These are phyloP conservation scores for Cystofilobasidium ferigula DNA, from an alignment of 768 basidiomycete species.

Conservation along the genomic window DNA sequence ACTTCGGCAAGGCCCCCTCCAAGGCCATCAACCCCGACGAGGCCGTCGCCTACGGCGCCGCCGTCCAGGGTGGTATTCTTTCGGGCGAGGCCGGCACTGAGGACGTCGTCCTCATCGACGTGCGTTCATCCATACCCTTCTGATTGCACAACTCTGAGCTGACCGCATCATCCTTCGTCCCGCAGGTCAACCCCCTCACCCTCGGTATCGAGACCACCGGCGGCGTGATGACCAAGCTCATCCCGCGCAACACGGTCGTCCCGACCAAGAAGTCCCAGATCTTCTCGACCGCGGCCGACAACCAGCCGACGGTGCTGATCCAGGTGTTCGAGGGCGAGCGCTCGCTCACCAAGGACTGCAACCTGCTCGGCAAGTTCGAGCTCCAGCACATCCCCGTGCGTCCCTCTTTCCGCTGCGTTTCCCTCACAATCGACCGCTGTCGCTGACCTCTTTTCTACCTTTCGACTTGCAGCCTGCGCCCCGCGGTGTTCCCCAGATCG, in stretches of 20 bases:
- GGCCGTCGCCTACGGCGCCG: slow-evolving; percentile 97
- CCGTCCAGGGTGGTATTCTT: slow-evolving; percentile 96
- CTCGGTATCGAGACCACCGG: slow-evolving; percentile 99
- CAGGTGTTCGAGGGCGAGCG: slow-evolving; percentile 98
- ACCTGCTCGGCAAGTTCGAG: slow-evolving; percentile 94
- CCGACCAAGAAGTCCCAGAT: slow-evolving; percentile 95
- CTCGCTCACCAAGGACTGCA: slow-evolving; percentile 95
- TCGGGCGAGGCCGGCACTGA: slow-evolving; percentile 83
- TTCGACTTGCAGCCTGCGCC: slow-evolving; percentile 27
- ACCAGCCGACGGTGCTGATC: slow-evolving; percentile 80
- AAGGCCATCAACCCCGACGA: slow-evolving; percentile 99
- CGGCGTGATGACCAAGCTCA: slow-evolving; percentile 95
- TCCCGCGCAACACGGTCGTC: slow-evolving; percentile 94
- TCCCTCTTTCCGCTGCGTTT: neutral
- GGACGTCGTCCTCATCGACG: slow-evolving; percentile 78
- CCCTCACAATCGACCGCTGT: neutral
- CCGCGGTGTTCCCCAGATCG: slow-evolving; percentile 62
- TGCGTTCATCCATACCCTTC: slow-evolving; percentile 37
- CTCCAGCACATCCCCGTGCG: slow-evolving; percentile 61
- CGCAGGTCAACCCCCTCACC: slow-evolving; percentile 54
- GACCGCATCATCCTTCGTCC: slow-evolving; percentile 32
- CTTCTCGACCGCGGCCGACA: slow-evolving; percentile 60
- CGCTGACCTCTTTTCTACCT: neutral
- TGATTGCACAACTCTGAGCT: neutral
- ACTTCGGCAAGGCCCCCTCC: slow-evolving; percentile 94